A percentile compares a stretch with the other conserved stretches of the same genome.
phyloP scores from a whole-genome alignment of 208 protist species.

The Sergeia podlipaevii region DNA sequence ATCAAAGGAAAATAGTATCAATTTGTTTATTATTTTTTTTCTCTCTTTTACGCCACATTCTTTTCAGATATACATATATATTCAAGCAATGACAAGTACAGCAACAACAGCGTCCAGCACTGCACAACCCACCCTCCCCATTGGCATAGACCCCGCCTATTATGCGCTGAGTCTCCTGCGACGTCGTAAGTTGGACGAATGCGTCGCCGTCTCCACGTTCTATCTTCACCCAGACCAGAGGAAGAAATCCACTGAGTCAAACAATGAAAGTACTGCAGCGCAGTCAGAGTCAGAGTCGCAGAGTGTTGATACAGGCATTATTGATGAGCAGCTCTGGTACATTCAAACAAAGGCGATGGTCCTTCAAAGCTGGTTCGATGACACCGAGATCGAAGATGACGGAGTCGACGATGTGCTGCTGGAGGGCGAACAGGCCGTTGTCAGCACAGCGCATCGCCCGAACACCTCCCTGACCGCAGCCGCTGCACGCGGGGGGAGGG shows the following conservation, averaged over 20 bases:
- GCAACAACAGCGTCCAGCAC: background rate
- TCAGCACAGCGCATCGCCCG: conserved; percentile 70
- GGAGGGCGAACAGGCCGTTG: conserved; percentile 88
- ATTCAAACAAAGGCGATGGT: conserved; percentile 91
- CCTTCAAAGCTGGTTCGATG: conserved; percentile 92
- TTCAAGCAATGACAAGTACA: background rate
- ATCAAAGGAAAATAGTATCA: too few relatives aligned
- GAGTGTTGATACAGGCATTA: conserved; percentile 1
- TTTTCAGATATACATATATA: background rate
- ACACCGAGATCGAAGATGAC: conserved; percentile 95
- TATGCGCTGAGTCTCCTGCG: conserved; percentile 87
- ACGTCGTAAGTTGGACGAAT: conserved; percentile 80
- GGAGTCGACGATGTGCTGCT: conserved; percentile 91
- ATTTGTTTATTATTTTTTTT: background rate
- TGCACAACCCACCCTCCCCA: conserved; percentile 26
- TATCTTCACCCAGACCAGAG: conserved; percentile 45
- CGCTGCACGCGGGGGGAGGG: conserved; percentile 20
- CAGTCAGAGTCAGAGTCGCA: background rate
- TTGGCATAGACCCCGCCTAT: conserved; percentile 88
- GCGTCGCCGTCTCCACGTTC: conserved; percentile 69
- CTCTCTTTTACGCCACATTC: background rate
- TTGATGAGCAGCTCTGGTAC: conserved; percentile 88
- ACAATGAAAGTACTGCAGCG: background rate
- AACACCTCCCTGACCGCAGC: conserved; percentile 78
- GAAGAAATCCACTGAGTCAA: background rate